Evolutionary conservation across 108 stramenopile species (phyloP), one percentile per base, ranked within the genome.

Genomic region (Nitzschia sp.): DNA sequence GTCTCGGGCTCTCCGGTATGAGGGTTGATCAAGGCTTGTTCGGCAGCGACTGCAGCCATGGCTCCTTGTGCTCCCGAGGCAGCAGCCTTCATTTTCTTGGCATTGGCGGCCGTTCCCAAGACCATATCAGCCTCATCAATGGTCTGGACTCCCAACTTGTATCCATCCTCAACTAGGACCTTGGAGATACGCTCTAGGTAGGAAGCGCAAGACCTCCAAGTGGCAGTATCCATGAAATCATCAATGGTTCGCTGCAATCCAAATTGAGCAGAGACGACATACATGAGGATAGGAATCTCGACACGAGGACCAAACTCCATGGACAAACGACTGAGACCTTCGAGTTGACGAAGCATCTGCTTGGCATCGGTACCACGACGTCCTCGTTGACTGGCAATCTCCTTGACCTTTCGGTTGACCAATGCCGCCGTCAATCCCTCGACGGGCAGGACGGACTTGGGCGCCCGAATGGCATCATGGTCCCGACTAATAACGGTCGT

Each of bases 271-370:
- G 91, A 83, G 29, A 97, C 83, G 39, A 95, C 85, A 73, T 99
- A 92, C 96, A 97, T 97, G 67, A 96, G 75, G 56, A 97, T 88
- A 17, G 96, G 96, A 66, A 98, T 82, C 77, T 97, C 96, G 11
- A 94, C 83, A 40, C 87, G 78, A 8, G 95, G 92, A 17, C 97
- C 97, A 53, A 92, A 94, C 21, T 84, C 55, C 25, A 86, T 80
- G 12, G 94, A 78, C 26, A 96, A 41, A 26, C 87, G 75, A 15
- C 88, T 83, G 41, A 99, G 70, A 25, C 80, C 93, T 76, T 95
- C 91, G 66, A 98, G 73, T 67, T 97, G 92, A 19, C 81, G 72
- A 60, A 97, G 72, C 42, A 97, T 61, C 15, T 59, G 80, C 66
- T 84, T 85, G 43, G 78, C 55, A 71, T 96, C 91, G 8, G 87